Conservation (phyloP, 139 green algal genomes). For the Yamagishiella unicocca region DNA sequence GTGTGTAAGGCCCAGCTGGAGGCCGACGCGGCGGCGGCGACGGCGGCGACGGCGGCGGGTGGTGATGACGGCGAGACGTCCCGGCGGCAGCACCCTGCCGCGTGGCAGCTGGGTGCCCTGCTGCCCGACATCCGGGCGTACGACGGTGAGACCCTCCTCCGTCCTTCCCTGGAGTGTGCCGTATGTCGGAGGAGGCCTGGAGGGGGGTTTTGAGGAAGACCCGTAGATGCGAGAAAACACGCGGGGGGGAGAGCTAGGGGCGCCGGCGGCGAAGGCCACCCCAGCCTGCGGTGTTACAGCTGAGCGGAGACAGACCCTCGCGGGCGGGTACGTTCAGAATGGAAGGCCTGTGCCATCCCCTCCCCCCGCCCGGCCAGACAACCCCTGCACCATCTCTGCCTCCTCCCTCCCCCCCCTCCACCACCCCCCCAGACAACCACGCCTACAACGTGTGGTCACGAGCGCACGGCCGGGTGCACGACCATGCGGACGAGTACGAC, state of each 20-base stretch:
- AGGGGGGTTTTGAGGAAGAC: too few relatives aligned
- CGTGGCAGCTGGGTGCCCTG: conserved; percentile 33
- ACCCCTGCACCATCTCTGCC: not conserved
- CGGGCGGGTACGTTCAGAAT: not conserved
- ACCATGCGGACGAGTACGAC: conserved; percentile 22
- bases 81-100: conserved; percentile 30
- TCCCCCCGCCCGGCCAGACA: not conserved
- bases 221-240: too few relatives aligned
- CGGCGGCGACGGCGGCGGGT: not conserved
- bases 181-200: not conserved
- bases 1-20: not conserved
- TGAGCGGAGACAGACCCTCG: not conserved
- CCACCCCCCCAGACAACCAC: not conserved
- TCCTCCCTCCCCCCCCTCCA: not conserved
- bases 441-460: conserved; percentile 46
- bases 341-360: not conserved
- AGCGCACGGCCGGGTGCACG: conserved; percentile 24
- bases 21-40: not conserved
- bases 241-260: not conserved
- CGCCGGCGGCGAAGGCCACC: not conserved
- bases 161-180: too few relatives aligned
- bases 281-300: not conserved
- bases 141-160: conserved; percentile 49
- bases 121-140: conserved; percentile 24
- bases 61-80: not conserved